phyloP scores from a whole-genome alignment of 345 rosid genomes.

The Hypericum perforatum region DNA sequence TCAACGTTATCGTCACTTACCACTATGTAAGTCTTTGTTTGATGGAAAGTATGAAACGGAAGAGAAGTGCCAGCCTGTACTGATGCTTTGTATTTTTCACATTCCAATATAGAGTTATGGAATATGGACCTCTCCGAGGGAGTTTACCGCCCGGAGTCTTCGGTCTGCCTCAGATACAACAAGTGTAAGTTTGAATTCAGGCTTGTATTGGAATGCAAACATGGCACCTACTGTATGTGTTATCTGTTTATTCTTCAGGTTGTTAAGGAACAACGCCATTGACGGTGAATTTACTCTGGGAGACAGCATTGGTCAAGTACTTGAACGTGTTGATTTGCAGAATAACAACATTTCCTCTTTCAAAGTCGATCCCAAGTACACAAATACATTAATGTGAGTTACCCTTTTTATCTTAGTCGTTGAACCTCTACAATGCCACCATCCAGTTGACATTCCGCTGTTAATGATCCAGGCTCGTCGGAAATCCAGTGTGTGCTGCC shows the following conservation, averaged over 20 bases:
- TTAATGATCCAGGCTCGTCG: constrained; percentile 48
- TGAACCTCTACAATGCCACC: too few relatives aligned
- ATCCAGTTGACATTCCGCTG: constrained; percentile 1
- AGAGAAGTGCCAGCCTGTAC: background rate
- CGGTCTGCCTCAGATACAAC: constrained; percentile 58
- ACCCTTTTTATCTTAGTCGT: background rate
- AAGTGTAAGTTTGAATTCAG: constrained; percentile 51
- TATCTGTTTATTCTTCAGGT: constrained; percentile 28
- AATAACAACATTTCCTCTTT: constrained; percentile 64
- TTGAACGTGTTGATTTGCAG: constrained; percentile 64
- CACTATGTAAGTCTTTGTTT: constrained; percentile 50
- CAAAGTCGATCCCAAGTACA: constrained; percentile 38
- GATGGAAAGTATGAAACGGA: constrained; percentile 1
- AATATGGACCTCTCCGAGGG: constrained; percentile 67
- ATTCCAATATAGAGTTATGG: constrained; percentile 48
- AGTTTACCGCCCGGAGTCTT: constrained; percentile 51
- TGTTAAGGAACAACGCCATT: constrained; percentile 60
- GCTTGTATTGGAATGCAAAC: too few relatives aligned
- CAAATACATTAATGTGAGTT: constrained; percentile 53
- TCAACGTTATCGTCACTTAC: constrained; percentile 72
- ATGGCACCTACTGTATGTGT: too few relatives aligned
- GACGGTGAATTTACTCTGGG: constrained; percentile 52
- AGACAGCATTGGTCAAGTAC: constrained; percentile 40
- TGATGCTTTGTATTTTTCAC: background rate
- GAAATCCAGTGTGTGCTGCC: constrained; percentile 78